Evolutionary conservation across 2,329 filamentous ascomycete genomes (phyloP), one percentile per base, ranked within the genome.

Genomic region (Westerdykella sp.): DNA sequence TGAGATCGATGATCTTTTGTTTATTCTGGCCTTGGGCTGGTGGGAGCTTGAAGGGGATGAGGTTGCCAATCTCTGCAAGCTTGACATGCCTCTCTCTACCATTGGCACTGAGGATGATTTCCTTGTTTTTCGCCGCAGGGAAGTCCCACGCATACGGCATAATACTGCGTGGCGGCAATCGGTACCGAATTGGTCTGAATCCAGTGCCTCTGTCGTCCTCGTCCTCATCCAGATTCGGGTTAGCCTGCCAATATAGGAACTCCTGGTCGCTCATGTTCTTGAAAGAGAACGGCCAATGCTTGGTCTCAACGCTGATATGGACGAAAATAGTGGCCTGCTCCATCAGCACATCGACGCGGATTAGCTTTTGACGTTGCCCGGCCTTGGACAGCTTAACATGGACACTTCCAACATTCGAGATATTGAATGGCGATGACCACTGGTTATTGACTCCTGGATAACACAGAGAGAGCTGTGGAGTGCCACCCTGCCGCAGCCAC

Each of bases 101-200:
- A 57, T 84, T 81, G 6, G 84, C 84, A 41, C 75, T 83, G 60
- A 98, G 81, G 39, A 97, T 81, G 32, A 98, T 79, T 63, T 96
- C 93, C 59, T 93, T 95, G 69, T 87, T 85, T 70, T 95, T 96
- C n/a, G 89, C 90, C 1, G 93, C 91, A 1, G 93, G 94, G 69
- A 95, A 98, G 63, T 98, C 94, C 93, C 93, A 98, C 1, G 93
- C 91, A 60, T 98, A 98, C 1, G 94, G 93, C 93, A 98, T 98
- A 67, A 98, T 96, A 67, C 91, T 97, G 47, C 93, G 79, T 11
- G 91, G 83, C 2, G 94, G 94, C 23, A 98, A 74, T 25, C 91
- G 84, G 69, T 98, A 98, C 41, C 88, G 79, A 48, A 98, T 87
- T 2, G 89, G 90, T 51, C 87, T 85, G 87, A 93, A 98, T 4